Evolutionary conservation across 192 early-diverging fungal genomes (phyloP), one percentile per base, ranked within the genome.

Genomic region (Diversispora eburnea): DNA sequence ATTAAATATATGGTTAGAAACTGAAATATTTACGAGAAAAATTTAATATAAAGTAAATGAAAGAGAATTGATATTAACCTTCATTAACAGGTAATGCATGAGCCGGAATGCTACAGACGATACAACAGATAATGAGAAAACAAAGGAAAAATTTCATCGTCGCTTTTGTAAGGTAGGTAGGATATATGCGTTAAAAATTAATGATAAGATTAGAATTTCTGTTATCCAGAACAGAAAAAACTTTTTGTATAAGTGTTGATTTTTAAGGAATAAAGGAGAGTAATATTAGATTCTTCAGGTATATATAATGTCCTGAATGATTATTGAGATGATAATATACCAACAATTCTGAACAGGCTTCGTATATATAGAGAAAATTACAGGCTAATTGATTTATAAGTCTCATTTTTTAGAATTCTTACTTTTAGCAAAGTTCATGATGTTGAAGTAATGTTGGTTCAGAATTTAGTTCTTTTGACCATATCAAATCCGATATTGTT

Each of bases 31-130:
- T 70, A 56, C 56, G 55, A 70, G 4, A 70, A 70, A 70, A 57
- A 42, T 57, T 70, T 57, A 70, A 70, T 70, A 70, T 70, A 70
- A 70, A 70, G 55, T 70, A 58, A 58, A 70, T 70, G n/a, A 41
- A 70, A 70, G 39, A 58, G 42, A 70, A 59, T 70, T 59, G 43
- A 70, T 70, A 58, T 70, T 70, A 70, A 70, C 69, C 69, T 70
- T 58, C 42, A 43, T 42, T 42, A 70, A 39, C 54, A 58, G 56
- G 69, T 15, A 58, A 70, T 43, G 69, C 69, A 70, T 70, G 69
- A 59, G 42, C 69, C 8, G 4, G n/a, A 55, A 70, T 70, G 55
- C 56, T 58, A 57, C 41, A 70, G 69, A 46, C 41, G 45, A 70
- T 41, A 57, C 41, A 70, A 70, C 55, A 46, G 69, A 70, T 70